Evolutionary conservation across 768 basidiomycete genomes (phyloP), one percentile per base, ranked within the genome.

Genomic region (Phylloporus arenicola): DNA sequence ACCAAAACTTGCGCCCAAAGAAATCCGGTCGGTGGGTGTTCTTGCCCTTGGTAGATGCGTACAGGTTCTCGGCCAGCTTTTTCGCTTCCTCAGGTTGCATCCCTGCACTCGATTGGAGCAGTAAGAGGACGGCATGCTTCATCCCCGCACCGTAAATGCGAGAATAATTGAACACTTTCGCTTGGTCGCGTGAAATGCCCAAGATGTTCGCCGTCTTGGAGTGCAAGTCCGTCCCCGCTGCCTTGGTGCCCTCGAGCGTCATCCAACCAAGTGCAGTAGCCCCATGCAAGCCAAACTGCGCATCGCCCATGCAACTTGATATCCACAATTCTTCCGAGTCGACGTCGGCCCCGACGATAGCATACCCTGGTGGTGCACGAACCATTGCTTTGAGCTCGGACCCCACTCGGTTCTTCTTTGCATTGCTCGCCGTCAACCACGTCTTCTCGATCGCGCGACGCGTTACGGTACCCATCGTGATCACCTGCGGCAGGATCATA

Each of bases 241-340:
- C 78, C 69, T 98, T 98, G 14, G 94, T 95, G 1, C 96, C 94
- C 67, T 98, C 96, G 25, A 99, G 78, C 14, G 94, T 97, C 95
- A 99, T 98, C 95, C 95, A 98, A 3, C 96, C 95, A 38, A 99
- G 83, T 2, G 95, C 93, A 3, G 93, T 94, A 11, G 93, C 92
- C 11, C 95, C 95, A 58, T 99, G 94, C 50, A 95, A 66, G 9
- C 95, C 96, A 66, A 99, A 96, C 68, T 99, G 95, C 0, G 93
- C 90, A 62, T 98, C 96, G 1, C 95, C 95, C 91, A 98, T 95
- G 52, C 92, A 91, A 61, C 90, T 93, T 17, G 94, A 95, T 56
- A 98, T 98, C 96, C 96, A 98, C 20, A 99, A 74, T 68, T 99
- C 96, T 70, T 98, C 95, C 42, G 92, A 95, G 68, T 99, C 96